These are phyloP conservation scores for Zostera marina DNA, from an alignment of 116 monocot genomes.

Conservation along the genomic window DNA sequence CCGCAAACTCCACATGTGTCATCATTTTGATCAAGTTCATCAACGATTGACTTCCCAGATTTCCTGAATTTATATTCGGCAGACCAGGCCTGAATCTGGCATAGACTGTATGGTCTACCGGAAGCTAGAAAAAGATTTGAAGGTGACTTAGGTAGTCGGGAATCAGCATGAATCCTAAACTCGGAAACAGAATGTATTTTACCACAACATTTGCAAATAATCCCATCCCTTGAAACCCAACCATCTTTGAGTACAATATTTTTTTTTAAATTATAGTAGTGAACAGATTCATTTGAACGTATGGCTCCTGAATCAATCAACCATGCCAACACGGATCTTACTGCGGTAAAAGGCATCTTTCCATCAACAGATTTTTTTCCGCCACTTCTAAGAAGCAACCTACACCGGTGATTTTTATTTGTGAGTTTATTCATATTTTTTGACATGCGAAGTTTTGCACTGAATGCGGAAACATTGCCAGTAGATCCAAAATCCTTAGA, in stretches of 20 bases:
- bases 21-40: slow-evolving; percentile 61
- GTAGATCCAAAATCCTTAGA: slow-evolving; percentile 13
- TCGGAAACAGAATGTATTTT: slow-evolving; percentile 35
- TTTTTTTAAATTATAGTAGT: slow-evolving; percentile 26
- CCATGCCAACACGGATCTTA: slow-evolving; percentile 55
- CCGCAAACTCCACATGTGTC: slow-evolving; percentile 72
- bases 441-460: slow-evolving; percentile 7
- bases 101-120: slow-evolving; percentile 40
- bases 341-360: slow-evolving; percentile 6
- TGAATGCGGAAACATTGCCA: slow-evolving; percentile 9
- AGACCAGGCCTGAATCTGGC: slow-evolving; percentile 75
- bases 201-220: slow-evolving; percentile 62
- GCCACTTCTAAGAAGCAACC: slow-evolving; percentile 13
- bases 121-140: slow-evolving; percentile 45
- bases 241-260: slow-evolving; percentile 46
- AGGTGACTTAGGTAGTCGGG: slow-evolving; percentile 9
- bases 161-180: slow-evolving; percentile 56
- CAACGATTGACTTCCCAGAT: slow-evolving; percentile 15
- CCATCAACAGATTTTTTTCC: slow-evolving; percentile 16
- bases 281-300: slow-evolving; percentile 27
- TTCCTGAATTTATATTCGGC: slow-evolving; percentile 61
- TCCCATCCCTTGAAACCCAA: slow-evolving; percentile 34
- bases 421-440: slow-evolving; percentile 21
- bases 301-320: slow-evolving; percentile 46
- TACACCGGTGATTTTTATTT: slow-evolving; percentile 16